Evolutionary conservation across 1,284 basidiomycete genomes (phyloP), one percentile per base, ranked within the genome.

Genomic region (Irpex lacteus): DNA sequence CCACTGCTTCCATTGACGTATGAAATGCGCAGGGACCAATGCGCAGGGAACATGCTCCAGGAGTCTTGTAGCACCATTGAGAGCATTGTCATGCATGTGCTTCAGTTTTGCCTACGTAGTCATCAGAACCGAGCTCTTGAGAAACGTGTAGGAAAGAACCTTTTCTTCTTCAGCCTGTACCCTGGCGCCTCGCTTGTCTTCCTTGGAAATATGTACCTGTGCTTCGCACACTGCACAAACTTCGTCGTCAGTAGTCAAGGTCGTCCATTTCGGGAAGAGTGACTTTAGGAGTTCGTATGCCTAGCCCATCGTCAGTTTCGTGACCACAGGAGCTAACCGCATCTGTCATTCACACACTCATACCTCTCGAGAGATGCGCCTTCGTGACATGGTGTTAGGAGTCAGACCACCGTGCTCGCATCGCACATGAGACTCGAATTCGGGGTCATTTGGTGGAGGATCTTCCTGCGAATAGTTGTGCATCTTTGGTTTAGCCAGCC

Each of bases 121-220:
- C 11, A 52, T 32, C 64, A 61, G 61, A 59, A 52, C 55, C 13
- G 60, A 64, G 68, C 54, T 11, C 11, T 15, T 36, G 66, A 62
- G 60, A 63, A 49, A 58, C 26, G 60, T 37, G 32, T 54, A n/a
- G 26, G 40, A 34, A 38, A 59, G 26, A 62, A 89, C 92, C 85
- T 91, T 93, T 75, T 94, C 91, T 32, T 88, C 85, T 70, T 90
- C 88, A 9, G 87, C 88, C 62, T 80, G 81, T 71, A 80, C 85
- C 58, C 86, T 85, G 59, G 81, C 67, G 69, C 85, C 85, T 47
- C 81, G 79, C 69, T 83, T 87, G 66, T 83, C 84, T 70, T 85
- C 84, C 68, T 81, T 85, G 6, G 83, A 86, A 11, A 78, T 80
- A 60, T 85, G 80, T n/a, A 85, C 74, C 19, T 77, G 73, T 1